phyloP scores from a whole-genome alignment of 2,329 filamentous ascomycete genomes.

The Ophiostoma montium region DNA sequence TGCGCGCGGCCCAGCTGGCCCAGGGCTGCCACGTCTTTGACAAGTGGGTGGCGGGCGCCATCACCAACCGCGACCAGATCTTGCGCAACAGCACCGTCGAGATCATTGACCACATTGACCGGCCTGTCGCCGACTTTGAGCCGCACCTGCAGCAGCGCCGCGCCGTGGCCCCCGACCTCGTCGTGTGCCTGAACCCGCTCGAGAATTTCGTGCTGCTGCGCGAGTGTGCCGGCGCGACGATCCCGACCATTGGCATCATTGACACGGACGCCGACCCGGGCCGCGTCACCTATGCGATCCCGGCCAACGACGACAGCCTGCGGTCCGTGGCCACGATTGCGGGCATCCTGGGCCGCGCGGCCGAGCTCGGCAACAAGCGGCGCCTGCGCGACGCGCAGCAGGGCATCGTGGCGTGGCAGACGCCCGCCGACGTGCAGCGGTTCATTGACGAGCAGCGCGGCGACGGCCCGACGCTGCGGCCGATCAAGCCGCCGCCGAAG shows the following conservation, averaged over 20 bases:
- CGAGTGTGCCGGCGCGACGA: conserved; percentile 75
- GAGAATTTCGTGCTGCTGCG: conserved; percentile 86
- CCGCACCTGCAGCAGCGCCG: conserved; percentile 47
- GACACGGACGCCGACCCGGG: conserved; percentile 88
- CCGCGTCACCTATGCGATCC: conserved; percentile 92
- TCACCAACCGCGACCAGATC: conserved; percentile 88
- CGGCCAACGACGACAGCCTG: conserved; percentile 90
- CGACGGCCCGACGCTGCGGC: neutral
- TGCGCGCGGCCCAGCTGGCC: conserved; percentile 64
- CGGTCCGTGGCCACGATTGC: conserved; percentile 70
- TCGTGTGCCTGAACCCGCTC: conserved; percentile 80
- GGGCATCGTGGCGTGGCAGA: conserved; percentile 51
- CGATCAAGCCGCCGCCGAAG: neutral
- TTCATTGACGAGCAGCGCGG: conserved; percentile 1
- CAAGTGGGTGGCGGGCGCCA: conserved; percentile 79
- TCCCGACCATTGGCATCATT: conserved; percentile 88
- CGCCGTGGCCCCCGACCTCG: conserved; percentile 71
- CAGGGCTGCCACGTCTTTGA: conserved; percentile 79
- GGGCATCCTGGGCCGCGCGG: conserved; percentile 73
- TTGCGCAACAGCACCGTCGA: conserved; percentile 54
- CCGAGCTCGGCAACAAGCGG: conserved; percentile 57
- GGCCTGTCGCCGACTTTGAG: conserved; percentile 43
- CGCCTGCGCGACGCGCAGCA: conserved; percentile 47
- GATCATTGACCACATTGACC: conserved; percentile 65
- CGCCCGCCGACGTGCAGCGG: neutral